Percentiles rank a stretch among this genome's conserved stretches.
These are phyloP conservation scores for Xylariaceae sp. DNA, from an alignment of 2,329 filamentous ascomycete genomes.

Conservation along the genomic window DNA sequence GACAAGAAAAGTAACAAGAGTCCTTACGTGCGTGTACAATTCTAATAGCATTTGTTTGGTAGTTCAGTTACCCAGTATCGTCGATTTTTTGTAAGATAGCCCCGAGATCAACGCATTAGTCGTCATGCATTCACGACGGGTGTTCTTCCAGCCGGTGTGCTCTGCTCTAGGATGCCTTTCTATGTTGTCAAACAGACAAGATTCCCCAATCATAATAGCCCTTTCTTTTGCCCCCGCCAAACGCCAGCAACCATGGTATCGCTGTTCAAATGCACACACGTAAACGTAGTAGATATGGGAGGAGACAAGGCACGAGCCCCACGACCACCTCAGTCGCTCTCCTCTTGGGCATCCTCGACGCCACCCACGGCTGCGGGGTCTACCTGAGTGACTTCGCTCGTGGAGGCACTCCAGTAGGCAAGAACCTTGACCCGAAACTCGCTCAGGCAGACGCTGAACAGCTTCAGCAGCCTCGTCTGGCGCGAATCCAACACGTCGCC, in stretches of 20 bases:
- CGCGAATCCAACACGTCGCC: conserved; percentile 85
- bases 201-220: conserved; percentile 4
- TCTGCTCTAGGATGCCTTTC: neutral
- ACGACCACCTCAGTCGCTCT: conserved; percentile 18
- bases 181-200: neutral
- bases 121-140: neutral
- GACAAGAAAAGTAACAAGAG: conserved; percentile 10
- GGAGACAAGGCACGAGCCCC: neutral
- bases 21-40: conserved; percentile 6
- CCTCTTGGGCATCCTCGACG: conserved; percentile 27
- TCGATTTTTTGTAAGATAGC: neutral
- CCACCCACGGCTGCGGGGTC: conserved; percentile 39
- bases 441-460: conserved; percentile 87
- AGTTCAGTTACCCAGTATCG: neutral
- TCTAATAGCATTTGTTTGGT: conserved; percentile 4
- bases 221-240: conserved; percentile 25
- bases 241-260: conserved; percentile 36
- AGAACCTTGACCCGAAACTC: conserved; percentile 84
- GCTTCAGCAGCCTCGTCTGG: conserved; percentile 90
- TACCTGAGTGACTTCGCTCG: conserved; percentile 61
- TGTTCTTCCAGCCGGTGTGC: neutral
- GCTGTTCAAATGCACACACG: conserved; percentile 32
- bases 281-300: conserved; percentile 10
- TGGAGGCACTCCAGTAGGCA: conserved; percentile 70
- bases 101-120: neutral